A percentile compares a stretch with the other conserved stretches of the same genome.
phyloP scores from a whole-genome alignment of 495 filamentous ascomycete genomes.

The Podospora anserina region DNA sequence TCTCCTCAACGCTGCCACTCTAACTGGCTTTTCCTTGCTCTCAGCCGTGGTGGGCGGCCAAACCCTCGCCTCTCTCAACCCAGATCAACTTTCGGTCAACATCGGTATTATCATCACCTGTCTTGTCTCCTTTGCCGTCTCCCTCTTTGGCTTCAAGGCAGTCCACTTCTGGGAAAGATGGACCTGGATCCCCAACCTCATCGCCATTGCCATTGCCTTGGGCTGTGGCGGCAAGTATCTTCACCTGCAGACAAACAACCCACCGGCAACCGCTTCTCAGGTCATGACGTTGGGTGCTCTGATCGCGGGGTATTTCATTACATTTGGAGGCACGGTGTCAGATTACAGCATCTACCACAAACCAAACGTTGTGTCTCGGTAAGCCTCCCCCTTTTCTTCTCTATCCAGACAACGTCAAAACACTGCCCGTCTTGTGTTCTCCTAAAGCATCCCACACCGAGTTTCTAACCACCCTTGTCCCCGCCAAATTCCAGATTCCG shows the following conservation, averaged over 20 bases:
- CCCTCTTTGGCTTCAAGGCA: constrained; percentile 51
- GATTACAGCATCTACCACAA: constrained; percentile 46
- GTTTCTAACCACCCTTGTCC: constrained; percentile 5
- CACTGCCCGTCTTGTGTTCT: too few relatives aligned
- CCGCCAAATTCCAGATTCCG: constrained; percentile 24
- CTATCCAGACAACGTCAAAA: too few relatives aligned
- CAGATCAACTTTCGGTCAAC: constrained; percentile 45
- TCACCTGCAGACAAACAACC: constrained; percentile 28
- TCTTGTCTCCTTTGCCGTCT: constrained; percentile 45
- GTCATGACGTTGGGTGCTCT: constrained; percentile 34
- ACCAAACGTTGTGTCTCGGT: constrained; percentile 37
- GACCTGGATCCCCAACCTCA: constrained; percentile 54
- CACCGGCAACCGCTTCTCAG: constrained; percentile 28
- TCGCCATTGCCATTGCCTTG: constrained; percentile 49
- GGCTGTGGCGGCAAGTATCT: constrained; percentile 49
- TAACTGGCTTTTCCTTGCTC: constrained; percentile 44
- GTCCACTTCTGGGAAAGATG: constrained; percentile 55
- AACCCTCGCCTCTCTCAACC: constrained; percentile 44
- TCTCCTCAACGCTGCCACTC: constrained; percentile 41
- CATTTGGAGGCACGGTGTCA: constrained; percentile 41
- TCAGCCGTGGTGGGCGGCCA: constrained; percentile 43
- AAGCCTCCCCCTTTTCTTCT: constrained; percentile 4
- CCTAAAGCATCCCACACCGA: neutral
- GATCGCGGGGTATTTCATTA: constrained; percentile 45
- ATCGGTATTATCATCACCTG: constrained; percentile 53